Percentiles rank a stretch among this genome's conserved stretches.
Evolutionary conservation across 2,329 filamentous ascomycete genomes (phyloP).

Genomic region (Talaromyces verruculosus): DNA sequence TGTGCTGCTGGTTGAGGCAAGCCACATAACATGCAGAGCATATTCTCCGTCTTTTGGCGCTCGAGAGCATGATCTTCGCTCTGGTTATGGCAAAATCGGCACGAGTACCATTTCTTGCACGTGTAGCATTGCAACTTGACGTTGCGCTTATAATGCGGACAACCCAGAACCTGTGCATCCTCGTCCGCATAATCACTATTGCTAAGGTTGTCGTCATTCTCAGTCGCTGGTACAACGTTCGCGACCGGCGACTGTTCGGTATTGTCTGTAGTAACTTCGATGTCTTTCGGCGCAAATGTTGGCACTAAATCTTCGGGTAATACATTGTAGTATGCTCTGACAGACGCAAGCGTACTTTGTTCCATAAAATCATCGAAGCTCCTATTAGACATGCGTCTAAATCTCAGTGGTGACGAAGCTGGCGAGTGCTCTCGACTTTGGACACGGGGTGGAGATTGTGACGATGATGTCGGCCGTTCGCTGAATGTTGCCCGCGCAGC

Average conservation of each 20-base stretch:
- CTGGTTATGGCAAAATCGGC: constrained; percentile 88
- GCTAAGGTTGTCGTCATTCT: constrained; percentile 30
- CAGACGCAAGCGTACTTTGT: constrained; percentile 30
- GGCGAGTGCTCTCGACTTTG: constrained; percentile 27
- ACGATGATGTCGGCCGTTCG: constrained; percentile 22
- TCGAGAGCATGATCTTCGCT: constrained; percentile 76
- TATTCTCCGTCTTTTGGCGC: constrained; percentile 81
- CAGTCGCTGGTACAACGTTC: background rate
- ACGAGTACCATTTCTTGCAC: constrained; percentile 91
- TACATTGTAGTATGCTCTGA: constrained; percentile 42
- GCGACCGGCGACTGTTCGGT: background rate
- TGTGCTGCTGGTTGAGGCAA: constrained; percentile 81
- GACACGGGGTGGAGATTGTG: constrained; percentile 30
- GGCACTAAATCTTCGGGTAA: constrained; percentile 60
- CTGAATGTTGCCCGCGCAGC: constrained; percentile 41
- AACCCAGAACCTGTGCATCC: constrained; percentile 65
- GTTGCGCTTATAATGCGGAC: constrained; percentile 90
- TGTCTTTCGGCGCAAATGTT: constrained; percentile 60
- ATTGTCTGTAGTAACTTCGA: background rate
- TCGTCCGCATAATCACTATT: constrained; percentile 50
- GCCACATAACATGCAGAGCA: constrained; percentile 95
- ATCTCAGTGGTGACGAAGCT: constrained; percentile 34
- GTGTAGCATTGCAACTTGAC: constrained; percentile 92
- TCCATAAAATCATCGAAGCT: constrained; percentile 29
- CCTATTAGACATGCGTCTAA: constrained; percentile 32